These are phyloP conservation scores for Stagonosporopsis tanaceti DNA, from an alignment of 2,329 filamentous ascomycete species.

Conservation along the genomic window DNA sequence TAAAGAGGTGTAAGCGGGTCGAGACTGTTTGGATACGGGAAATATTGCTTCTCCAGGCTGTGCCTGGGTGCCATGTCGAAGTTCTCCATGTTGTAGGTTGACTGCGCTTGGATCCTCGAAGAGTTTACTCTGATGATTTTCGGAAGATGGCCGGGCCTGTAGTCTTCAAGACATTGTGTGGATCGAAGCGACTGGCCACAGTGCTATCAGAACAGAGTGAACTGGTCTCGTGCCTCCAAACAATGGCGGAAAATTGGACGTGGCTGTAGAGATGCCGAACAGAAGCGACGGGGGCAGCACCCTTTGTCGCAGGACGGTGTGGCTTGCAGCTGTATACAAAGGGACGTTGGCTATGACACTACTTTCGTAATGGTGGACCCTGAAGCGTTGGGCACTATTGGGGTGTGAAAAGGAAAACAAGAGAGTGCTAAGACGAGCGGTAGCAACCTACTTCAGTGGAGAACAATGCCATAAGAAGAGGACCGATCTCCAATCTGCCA, in stretches of 20 bases:
- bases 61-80: conserved; percentile 18
- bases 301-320: conserved; percentile 16
- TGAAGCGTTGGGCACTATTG: background rate
- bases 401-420: conserved; percentile 1
- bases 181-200: conserved; percentile 15
- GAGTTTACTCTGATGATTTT: background rate
- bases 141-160: conserved; percentile 9
- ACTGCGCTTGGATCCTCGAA: background rate
- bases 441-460: conserved; percentile 8
- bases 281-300: background rate
- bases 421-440: conserved; percentile 5
- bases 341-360: conserved; percentile 2
- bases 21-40: conserved; percentile 39
- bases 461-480: conserved; percentile 16
- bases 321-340: conserved; percentile 21
- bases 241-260: conserved; percentile 7
- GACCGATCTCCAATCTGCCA: conserved; percentile 28
- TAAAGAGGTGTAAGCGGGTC: conserved; percentile 40
- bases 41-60: conserved; percentile 28
- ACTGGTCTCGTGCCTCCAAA: conserved; percentile 11
- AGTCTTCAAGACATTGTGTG: conserved; percentile 29
- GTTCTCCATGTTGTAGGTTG: conserved; percentile 18
- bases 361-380: background rate
- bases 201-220: conserved; percentile 2
- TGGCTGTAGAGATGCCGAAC: background rate